Evolutionary conservation across 768 basidiomycete genomes (phyloP), one percentile per base, ranked within the genome.

Genomic region (Kwoniella dejecticola): DNA sequence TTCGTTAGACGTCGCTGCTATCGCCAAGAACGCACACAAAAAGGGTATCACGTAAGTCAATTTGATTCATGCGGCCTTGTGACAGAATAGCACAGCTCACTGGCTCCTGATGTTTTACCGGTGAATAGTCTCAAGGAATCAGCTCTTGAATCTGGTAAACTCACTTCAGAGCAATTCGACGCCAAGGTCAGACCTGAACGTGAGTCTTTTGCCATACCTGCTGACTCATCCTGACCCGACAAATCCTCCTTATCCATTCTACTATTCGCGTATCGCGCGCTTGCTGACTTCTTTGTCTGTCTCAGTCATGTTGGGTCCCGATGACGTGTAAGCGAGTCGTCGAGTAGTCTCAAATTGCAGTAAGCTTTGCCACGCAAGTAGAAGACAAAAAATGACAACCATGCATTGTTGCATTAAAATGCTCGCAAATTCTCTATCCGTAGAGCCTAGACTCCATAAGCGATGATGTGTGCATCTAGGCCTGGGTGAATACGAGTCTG

Each of bases 21-120:
- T 90, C 74, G 96, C 96, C 27, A 99, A 99, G 85, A 98, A 98
- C 80, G 96, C 96, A n/a, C 96, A 98, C 84, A 91, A 89, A 79
- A 93, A 99, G 81, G 96, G 96, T 26, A 90, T 88, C 49, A 98
- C 96, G 62, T 78, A 59, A 73, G 77, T 71, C 10, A 4, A 23
- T n/a, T n/a, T n/a, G n/a, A n/a, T n/a, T n/a, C n/a, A 33, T 23
- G 12, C 1, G 1, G 24, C 26, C 17, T 52, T 19, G 21, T 24
- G n/a, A 29, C 23, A 30, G 42, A 45, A 17, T 6, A 12, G 31
- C 27, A 8, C 23, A 8, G 44, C 13, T 30, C 11, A 23, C 24
- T 49, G 24, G 17, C 21, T 8, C 3, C 1, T 44, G 17, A 44
- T 42, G 4, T 17, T 8, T 0, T 38, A 11, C 19, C 2, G 15